Evolutionary conservation across 208 protist species (phyloP).

Genomic region (Crithidia bombi): DNA sequence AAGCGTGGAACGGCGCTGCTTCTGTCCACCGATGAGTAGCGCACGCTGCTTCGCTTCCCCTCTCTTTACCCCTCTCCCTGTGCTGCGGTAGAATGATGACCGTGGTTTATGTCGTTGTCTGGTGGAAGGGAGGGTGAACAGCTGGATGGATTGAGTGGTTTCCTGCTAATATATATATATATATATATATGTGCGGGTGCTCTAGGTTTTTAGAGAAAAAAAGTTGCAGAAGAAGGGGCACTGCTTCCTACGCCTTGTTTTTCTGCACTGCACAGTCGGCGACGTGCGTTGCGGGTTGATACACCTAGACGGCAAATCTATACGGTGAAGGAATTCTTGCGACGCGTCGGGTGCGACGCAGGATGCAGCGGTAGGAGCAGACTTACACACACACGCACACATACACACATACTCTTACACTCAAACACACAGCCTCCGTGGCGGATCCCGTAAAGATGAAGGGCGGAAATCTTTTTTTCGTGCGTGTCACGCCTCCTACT

Average conservation of each 20-base stretch:
- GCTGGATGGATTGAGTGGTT: no score
- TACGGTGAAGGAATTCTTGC: not conserved
- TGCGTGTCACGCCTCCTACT: no score
- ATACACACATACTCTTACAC: not conserved
- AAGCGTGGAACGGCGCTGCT: constrained; percentile 98
- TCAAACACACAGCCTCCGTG: no score
- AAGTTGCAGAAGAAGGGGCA: not conserved
- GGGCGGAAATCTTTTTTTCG: no score
- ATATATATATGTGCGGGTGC: not conserved
- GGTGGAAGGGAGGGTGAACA: no score
- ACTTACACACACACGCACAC: not conserved
- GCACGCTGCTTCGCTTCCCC: no score
- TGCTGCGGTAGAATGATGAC: no score
- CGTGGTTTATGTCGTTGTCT: constrained; percentile 1
- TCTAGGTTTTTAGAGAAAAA: not conserved
- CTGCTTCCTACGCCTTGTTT: no score
- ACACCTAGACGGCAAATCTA: constrained; percentile 3
- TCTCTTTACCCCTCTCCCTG: no score
- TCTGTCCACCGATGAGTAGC: constrained; percentile 93
- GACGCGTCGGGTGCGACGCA: not conserved
- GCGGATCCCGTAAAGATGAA: no score
- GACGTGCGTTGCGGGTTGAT: not conserved
- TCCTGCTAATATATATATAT: no score
- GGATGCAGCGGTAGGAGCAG: not conserved
- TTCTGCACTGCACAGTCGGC: not conserved